These are phyloP conservation scores for Zygosaccharomyces bailii DNA, from an alignment of 805 yeast genomes.

Conservation along the genomic window DNA sequence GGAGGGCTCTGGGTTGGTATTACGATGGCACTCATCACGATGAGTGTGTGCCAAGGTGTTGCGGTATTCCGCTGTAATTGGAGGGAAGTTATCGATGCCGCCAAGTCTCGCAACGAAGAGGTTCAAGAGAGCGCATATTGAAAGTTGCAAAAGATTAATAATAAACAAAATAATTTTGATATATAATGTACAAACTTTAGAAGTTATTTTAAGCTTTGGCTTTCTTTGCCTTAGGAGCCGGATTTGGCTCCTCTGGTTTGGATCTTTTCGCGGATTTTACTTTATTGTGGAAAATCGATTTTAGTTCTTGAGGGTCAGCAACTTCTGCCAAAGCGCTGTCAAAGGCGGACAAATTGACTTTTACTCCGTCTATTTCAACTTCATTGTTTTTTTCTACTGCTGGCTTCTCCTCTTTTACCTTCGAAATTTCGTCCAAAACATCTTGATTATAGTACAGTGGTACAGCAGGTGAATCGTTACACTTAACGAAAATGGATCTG, in stretches of 20 bases:
- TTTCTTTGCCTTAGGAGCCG: constrained; percentile 27
- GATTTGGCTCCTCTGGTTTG: constrained; percentile 17
- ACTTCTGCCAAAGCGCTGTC: constrained; percentile 83
- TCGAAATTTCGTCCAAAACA: constrained; percentile 39
- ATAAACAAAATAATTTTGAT: neutral
- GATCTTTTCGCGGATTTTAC: constrained; percentile 41
- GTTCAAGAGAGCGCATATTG: neutral
- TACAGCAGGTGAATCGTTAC: constrained; percentile 71
- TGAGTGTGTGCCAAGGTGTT: constrained; percentile 36
- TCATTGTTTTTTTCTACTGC: constrained; percentile 25
- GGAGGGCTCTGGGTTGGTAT: constrained; percentile 64
- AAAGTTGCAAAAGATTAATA: constrained; percentile 1
- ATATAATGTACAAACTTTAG: constrained; percentile 2
- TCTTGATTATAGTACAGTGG: constrained; percentile 73
- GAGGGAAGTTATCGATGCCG: constrained; percentile 29
- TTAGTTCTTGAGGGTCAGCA: constrained; percentile 66
- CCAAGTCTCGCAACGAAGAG: constrained; percentile 31
- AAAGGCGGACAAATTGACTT: constrained; percentile 52
- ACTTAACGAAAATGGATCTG: constrained; percentile 62
- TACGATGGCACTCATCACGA: constrained; percentile 31
- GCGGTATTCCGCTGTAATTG: constrained; percentile 37
- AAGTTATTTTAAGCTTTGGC: constrained; percentile 3
- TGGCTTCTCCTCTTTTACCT: constrained; percentile 21
- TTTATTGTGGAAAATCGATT: constrained; percentile 58
- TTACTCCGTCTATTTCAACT: constrained; percentile 38